These are phyloP conservation scores for Diaporthe citriasiana DNA, from an alignment of 2,329 filamentous ascomycete species.

Conservation along the genomic window DNA sequence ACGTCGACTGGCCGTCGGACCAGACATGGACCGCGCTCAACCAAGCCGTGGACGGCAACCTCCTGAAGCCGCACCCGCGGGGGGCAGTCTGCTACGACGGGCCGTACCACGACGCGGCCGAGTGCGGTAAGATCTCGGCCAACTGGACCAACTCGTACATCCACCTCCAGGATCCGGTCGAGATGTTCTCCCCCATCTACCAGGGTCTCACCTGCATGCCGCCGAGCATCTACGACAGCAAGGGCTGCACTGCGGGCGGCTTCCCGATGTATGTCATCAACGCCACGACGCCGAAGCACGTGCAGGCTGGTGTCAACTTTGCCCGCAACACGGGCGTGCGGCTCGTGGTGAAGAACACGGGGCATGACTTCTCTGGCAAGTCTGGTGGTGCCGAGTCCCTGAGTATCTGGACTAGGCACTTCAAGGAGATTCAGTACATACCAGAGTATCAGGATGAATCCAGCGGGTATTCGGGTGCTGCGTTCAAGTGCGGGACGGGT, in stretches of 20 bases:
- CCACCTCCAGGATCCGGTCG: slow-evolving; percentile 52
- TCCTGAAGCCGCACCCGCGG: slow-evolving; percentile 52
- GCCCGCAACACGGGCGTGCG: slow-evolving; percentile 61
- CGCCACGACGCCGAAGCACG: slow-evolving; percentile 52
- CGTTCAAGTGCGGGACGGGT: slow-evolving; percentile 55
- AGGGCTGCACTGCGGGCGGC: slow-evolving; percentile 53
- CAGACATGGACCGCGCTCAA: slow-evolving; percentile 51
- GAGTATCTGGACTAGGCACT: slow-evolving; percentile 67
- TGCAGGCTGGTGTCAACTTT: slow-evolving; percentile 56
- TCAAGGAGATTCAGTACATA: slow-evolving; percentile 53
- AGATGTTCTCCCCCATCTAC: slow-evolving; percentile 51
- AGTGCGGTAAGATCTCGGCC: slow-evolving; percentile 50
- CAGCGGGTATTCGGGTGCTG: slow-evolving; percentile 58
- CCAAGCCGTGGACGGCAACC: slow-evolving; percentile 48
- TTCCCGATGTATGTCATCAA: slow-evolving; percentile 56
- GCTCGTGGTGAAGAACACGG: slow-evolving; percentile 65
- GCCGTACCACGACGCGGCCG: slow-evolving; percentile 46
- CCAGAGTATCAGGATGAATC: slow-evolving; percentile 9
- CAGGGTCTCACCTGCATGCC: slow-evolving; percentile 52
- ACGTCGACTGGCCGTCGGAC: slow-evolving; percentile 49
- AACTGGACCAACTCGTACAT: slow-evolving; percentile 50
- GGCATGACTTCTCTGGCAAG: slow-evolving; percentile 70
- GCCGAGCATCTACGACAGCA: slow-evolving; percentile 43
- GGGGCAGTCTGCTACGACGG: slow-evolving; percentile 52
- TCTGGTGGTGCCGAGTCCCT: slow-evolving; percentile 52